Evolutionary conservation across 805 yeast genomes (phyloP).

Genomic region (Kregervanrija delftensis): DNA sequence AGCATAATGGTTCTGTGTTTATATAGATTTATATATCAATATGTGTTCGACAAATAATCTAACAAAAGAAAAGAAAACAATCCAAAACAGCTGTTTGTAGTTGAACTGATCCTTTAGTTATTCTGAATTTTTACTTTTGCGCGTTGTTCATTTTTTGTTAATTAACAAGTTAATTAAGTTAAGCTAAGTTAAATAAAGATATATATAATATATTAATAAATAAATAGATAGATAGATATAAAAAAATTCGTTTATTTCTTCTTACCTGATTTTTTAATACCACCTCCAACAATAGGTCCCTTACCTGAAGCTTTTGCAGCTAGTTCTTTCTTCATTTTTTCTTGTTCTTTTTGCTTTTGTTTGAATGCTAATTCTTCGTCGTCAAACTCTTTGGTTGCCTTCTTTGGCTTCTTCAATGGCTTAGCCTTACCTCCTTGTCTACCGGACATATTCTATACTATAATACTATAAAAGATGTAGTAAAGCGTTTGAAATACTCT

Average conservation of each 20-base stretch:
- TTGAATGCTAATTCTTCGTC: conserved; percentile 89
- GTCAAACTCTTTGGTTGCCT: conserved; percentile 65
- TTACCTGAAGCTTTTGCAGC: conserved; percentile 82
- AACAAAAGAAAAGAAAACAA: no score
- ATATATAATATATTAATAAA: no score
- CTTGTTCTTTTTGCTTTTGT: conserved; percentile 92
- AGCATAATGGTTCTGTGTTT: conserved; percentile 23
- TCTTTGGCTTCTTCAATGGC: conserved; percentile 81
- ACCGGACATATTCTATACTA: conserved; percentile 58
- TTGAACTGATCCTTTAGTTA: no score
- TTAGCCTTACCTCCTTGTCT: conserved; percentile 97
- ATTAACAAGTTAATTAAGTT: no score
- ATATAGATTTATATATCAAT: conserved; percentile 3
- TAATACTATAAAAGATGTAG: background rate
- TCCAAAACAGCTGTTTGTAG: no score
- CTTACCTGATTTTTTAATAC: conserved; percentile 85
- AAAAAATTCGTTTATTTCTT: conserved; percentile 25
- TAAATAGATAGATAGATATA: no score
- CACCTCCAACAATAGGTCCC: conserved; percentile 90
- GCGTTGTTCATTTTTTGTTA: no score
- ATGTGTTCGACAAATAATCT: no score
- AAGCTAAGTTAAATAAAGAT: no score
- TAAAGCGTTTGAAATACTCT: background rate
- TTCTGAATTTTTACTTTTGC: no score
- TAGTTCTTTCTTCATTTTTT: conserved; percentile 86